Evolutionary conservation across 805 yeast genomes (phyloP).

Genomic region (Gaillardinia entomophila): DNA sequence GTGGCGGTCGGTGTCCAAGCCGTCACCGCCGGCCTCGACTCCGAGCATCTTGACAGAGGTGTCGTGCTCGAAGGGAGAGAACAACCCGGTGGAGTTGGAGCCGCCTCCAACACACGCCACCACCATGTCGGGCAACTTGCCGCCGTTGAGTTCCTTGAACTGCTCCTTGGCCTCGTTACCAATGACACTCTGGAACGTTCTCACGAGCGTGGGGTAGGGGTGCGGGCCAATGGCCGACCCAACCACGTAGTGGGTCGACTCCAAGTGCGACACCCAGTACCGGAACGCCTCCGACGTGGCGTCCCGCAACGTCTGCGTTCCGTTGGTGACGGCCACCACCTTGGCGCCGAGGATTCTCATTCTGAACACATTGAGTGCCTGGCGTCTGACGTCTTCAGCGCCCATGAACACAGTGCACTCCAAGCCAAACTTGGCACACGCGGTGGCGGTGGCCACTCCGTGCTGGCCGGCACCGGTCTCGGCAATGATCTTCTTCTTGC

Average conservation of each 20-base stretch:
- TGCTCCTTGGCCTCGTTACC: constrained; percentile 94
- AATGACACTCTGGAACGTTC: constrained; percentile 96
- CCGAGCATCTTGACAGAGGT: constrained; percentile 75
- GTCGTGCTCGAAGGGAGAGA: constrained; percentile 88
- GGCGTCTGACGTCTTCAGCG: constrained; percentile 98
- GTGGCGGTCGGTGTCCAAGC: constrained; percentile 81
- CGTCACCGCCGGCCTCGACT: constrained; percentile 99
- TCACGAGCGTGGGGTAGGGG: constrained; percentile 96
- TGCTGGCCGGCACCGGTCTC: constrained; percentile 95
- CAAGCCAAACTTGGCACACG: constrained; percentile 88
- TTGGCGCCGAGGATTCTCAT: constrained; percentile 95
- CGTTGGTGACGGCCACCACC: constrained; percentile 88
- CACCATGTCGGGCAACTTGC: constrained; percentile 84
- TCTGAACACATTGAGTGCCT: constrained; percentile 95
- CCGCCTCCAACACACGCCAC: constrained; percentile 99
- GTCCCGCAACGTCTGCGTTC: constrained; percentile 94
- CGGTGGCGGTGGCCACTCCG: constrained; percentile 91
- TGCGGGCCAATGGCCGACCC: constrained; percentile 99
- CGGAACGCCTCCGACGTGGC: constrained; percentile 98
- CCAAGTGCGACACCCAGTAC: constrained; percentile 85
- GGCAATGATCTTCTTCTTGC: constrained; percentile 72
- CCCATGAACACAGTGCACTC: constrained; percentile 97
- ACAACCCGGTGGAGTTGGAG: constrained; percentile 93
- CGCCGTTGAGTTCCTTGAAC: constrained; percentile 70
- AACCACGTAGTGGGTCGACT: constrained; percentile 87